Evolutionary conservation across 148 eudicot genomes (phyloP).

Genomic region (Chenopodium berlandieri): DNA sequence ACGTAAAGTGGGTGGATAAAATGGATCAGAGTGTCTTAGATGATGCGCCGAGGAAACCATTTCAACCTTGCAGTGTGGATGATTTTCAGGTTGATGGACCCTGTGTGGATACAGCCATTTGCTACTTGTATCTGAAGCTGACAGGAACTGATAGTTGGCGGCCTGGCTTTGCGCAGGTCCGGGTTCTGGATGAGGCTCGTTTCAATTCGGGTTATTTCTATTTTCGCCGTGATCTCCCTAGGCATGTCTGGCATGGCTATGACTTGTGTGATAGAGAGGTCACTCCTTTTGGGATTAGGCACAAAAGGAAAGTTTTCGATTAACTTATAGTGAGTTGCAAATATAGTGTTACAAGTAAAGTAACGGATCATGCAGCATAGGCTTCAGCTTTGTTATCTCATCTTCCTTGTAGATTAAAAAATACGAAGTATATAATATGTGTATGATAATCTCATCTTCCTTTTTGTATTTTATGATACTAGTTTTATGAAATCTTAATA

Average conservation of each 20-base stretch:
- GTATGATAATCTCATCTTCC: neutral
- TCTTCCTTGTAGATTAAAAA: neutral
- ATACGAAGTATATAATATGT: no score
- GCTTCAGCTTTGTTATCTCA: neutral
- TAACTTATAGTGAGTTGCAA: neutral
- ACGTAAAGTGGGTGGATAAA: conserved; percentile 46
- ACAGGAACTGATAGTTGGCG: conserved; percentile 57
- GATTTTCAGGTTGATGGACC: conserved; percentile 43
- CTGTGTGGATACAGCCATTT: conserved; percentile 50
- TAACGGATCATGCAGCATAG: conserved; percentile 8
- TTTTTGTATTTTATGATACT: neutral
- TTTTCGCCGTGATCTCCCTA: conserved; percentile 46
- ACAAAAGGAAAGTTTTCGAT: conserved; percentile 42
- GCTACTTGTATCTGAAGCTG: conserved; percentile 52
- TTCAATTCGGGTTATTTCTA: conserved; percentile 48
- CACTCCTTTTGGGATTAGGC: conserved; percentile 52
- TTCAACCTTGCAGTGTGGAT: conserved; percentile 60
- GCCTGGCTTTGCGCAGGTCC: conserved; percentile 57
- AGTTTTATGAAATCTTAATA: neutral
- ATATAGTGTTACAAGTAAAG: neutral
- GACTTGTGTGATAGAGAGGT: conserved; percentile 51
- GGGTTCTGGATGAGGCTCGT: conserved; percentile 31
- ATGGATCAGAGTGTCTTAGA: conserved; percentile 46
- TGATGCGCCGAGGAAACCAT: conserved; percentile 53
- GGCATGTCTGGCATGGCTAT: conserved; percentile 55